Base-by-base conservation (phyloP, 257 asterid species). In the Solanum peruvianum region DNA sequence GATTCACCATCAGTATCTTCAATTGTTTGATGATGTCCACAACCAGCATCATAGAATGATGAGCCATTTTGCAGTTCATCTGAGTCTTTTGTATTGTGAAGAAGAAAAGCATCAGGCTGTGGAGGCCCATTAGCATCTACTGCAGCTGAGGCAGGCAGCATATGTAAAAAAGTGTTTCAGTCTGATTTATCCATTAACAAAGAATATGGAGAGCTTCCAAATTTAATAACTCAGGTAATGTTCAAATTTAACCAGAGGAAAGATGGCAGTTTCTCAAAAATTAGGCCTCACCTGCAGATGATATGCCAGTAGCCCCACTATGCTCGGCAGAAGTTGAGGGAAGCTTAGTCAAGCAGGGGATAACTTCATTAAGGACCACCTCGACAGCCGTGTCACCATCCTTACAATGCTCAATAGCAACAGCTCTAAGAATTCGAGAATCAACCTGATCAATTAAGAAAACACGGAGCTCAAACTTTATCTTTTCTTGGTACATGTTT, bases 361-460 rank as follows among this genome's bases (percentile, higher is more conserved):
- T 89, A 15, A 97, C 89, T 87, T 95, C 98, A 71, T 64, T 92
- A n/a, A 94, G 91, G 41, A 97, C 98, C 25, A 92, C 93, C 89
- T 76, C 91, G 49, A 92, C 97, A 81, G 99, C 99, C 29, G 91
- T 88, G 89, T 91, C 92, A 21, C 85, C 89, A 89, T 97, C 98
- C 86, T 91, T 92, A 84, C 89, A 70, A 86, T 97, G 96, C 93
- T 97, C 98, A 82, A 94, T 88, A 18, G 99, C 94, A 89, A 93
- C 98, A 86, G 98, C 98, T 89, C 89, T 91, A 62, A 97, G 94
- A 64, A 91, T 92, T 85, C 98, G 95, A 72, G 86, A 41, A 89
- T 97, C 99, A 90, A 97, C 85, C 99, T 97, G 87, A 31, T 45
- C 85, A 81, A 49, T 18, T 20, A 81, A 81, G 69, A 52, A 27